A percentile compares a stretch with the other conserved stretches of the same genome.
Evolutionary conservation across 371 early-diverging fungal species (phyloP).

Genomic region (Catenaria anguillulae): DNA sequence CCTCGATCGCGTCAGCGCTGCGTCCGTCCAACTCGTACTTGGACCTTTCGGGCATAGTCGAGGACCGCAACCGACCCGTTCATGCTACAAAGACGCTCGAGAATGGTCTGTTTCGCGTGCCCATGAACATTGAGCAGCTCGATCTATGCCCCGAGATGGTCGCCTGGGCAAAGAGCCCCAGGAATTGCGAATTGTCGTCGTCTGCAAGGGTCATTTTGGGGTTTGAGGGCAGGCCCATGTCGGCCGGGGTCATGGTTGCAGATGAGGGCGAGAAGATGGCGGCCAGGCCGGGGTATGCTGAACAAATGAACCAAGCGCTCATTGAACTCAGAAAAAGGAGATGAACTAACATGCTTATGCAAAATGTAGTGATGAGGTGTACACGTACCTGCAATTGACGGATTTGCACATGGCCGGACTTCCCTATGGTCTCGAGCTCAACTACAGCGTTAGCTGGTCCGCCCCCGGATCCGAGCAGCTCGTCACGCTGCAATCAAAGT

Average conservation of each 20-base stretch:
- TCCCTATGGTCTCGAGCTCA: background rate
- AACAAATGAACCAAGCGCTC: background rate
- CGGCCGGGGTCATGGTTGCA: background rate
- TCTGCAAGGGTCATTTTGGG: background rate
- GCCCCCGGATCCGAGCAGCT: no score
- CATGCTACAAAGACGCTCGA: background rate
- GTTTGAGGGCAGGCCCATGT: background rate
- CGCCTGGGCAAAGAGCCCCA: background rate
- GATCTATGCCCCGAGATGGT: background rate
- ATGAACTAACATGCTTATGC: no score
- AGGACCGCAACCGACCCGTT: background rate
- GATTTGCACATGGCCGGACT: background rate
- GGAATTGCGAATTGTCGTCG: background rate
- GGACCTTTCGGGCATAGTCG: background rate
- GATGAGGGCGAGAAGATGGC: background rate
- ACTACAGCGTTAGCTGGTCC: background rate
- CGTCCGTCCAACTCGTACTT: no score
- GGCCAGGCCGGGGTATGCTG: background rate
- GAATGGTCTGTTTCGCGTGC: background rate
- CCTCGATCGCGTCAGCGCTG: no score
- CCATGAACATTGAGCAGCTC: background rate
- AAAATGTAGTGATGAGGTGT: background rate
- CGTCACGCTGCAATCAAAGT: background rate
- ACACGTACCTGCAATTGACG: background rate
- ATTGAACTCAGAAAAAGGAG: no score